Evolutionary conservation across 1,139 yeast species (phyloP), one percentile per base, ranked within the genome.

Genomic region (Geotrichum aggregatum): DNA sequence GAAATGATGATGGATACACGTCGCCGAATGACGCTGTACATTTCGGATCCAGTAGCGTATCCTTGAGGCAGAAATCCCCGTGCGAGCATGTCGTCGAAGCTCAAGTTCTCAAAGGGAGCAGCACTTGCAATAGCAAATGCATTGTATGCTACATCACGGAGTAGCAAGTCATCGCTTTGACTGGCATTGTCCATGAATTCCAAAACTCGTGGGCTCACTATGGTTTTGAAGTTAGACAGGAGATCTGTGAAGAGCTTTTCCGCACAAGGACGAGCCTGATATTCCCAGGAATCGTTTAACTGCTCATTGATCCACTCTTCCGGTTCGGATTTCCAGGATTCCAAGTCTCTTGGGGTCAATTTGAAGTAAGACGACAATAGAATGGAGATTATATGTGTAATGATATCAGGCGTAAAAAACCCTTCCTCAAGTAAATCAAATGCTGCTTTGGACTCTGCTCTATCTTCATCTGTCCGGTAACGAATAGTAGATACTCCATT

Each of bases 251-350:
- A 91, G 59, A 88, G 82, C 61, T 83, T 82, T 60, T 89, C 96
- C 0, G 96, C 89, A 67, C 96, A 87, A 1, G 95, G 91, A 50
- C 96, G 75, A 5, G 89, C 76, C 63, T 87, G 92, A 63, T 74
- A 88, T 63, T 91, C 97, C 82, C 88, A 88, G 61, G 87, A 83
- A 6, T 82, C 75, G 41, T 84, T 78, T 54, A 83, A 72, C 60
- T 89, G 95, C 63, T 87, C 95, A 58, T 82, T 82, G 33, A 87
- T 82, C 88, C 95, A 92, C 64, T 87, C 96, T 66, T 89, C 98
- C 0, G 98, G 96, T 56, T 88, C 96, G 33, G 78, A 68, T 13
- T 74, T 68, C 98, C 98, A 92, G 45, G 79, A 73, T 60, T 86
- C 95, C 47, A 91, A 69, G 63, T 91, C 98, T 0, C 78, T 70